Percentiles rank a stretch among this genome's conserved stretches.
phyloP scores from a whole-genome alignment of 441 rosid species.

The Populus hybrid region DNA sequence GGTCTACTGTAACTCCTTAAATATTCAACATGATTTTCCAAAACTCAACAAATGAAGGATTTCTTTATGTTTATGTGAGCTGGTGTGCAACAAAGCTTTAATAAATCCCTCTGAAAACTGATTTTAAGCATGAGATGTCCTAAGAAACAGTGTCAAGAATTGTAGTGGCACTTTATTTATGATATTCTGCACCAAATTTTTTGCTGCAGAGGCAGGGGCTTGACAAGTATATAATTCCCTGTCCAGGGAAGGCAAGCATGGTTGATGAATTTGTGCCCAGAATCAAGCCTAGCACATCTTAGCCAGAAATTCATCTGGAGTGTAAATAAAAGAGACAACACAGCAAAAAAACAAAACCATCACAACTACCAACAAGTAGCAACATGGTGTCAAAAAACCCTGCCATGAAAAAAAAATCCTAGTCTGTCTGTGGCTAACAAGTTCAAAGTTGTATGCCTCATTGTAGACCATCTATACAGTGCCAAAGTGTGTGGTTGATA shows the following conservation, averaged over 20 bases:
- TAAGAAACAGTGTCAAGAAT: neutral
- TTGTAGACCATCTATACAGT: neutral
- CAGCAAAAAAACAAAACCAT: neutral
- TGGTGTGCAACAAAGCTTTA: neutral
- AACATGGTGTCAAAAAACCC: neutral
- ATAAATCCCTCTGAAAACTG: neutral
- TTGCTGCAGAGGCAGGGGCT: neutral
- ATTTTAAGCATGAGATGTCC: neutral
- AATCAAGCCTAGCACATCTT: neutral
- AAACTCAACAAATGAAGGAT: neutral
- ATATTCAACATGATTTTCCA: neutral
- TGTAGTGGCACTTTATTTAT: neutral
- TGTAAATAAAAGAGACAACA: no score
- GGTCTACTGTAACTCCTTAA: neutral
- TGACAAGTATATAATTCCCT: neutral
- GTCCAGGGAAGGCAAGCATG: neutral
- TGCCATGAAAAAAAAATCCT: neutral
- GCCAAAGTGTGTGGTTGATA: neutral
- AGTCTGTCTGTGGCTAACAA: neutral
- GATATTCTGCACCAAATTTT: neutral
- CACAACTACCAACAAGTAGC: neutral
- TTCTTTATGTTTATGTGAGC: neutral
- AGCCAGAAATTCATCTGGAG: neutral
- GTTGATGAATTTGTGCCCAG: neutral
- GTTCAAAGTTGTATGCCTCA: neutral